Evolutionary conservation across 441 rosid species (phyloP), one percentile per base, ranked within the genome.

Genomic region (Manihot esculenta): DNA sequence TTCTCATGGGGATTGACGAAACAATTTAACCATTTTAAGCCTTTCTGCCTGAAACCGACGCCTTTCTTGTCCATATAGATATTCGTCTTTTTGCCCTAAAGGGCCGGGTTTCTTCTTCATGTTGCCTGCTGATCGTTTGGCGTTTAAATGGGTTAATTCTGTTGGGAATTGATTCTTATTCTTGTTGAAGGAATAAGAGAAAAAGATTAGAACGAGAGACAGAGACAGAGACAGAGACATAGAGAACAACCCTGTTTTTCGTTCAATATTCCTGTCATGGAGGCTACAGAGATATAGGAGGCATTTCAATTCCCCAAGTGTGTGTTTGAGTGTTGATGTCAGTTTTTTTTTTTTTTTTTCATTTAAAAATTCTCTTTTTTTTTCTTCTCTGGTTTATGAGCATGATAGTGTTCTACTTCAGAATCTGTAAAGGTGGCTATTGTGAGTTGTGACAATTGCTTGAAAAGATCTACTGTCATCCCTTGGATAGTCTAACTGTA

Each of bases 231-330:
- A 66, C n/a, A n/a, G n/a, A n/a, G n/a, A n/a, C n/a, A 49, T 30
- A 20, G 57, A 53, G 7, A 66, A 54, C 20, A 20, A n/a, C 54
- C 44, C 42, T 2, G 44, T 49, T 55, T n/a, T 18, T 38, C 20
- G 55, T 71, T 69, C 64, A 30, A 60, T 33, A 23, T 27, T 35
- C 35, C 55, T 58, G 24, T 15, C 66, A 78, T 82, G 88, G 86
- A 83, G 75, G 84, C 85, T 68, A 79, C 86, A 65, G 89, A 83
- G 84, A 78, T 81, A 64, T 81, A 65, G 75, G 45, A 68, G 27
- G 49, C 75, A 68, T 66, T 75, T 71, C 71, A 55, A 50, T 72
- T 76, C 57, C 75, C 74, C 56, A 60, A 49, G 64, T 18, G 42
- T 23, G n/a, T 27, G 56, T 23, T 33, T 65, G 48, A 41, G 12